phyloP scores from a whole-genome alignment of 1,139 yeast genomes.

The Wickerhamiella pararugosa region DNA sequence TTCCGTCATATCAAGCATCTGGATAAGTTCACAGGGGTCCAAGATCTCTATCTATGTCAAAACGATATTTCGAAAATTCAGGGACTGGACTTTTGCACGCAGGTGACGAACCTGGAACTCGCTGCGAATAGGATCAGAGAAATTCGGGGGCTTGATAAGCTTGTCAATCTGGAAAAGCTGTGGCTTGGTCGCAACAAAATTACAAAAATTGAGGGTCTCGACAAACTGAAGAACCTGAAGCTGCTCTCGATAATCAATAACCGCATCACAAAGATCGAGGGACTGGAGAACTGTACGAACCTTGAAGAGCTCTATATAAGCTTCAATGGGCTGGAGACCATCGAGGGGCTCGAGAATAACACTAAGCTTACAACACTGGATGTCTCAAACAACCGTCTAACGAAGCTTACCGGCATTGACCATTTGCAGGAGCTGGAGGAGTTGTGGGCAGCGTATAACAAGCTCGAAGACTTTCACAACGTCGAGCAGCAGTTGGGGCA shows the following conservation, averaged over 20 bases:
- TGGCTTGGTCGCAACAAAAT: constrained; percentile 93
- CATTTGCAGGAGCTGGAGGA: constrained; percentile 67
- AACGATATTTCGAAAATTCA: constrained; percentile 67
- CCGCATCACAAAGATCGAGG: constrained; percentile 63
- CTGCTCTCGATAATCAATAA: constrained; percentile 85
- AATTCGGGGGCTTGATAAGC: constrained; percentile 41
- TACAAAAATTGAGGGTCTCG: constrained; percentile 46
- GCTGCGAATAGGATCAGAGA: constrained; percentile 75
- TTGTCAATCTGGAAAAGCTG: constrained; percentile 49
- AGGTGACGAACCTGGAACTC: constrained; percentile 62
- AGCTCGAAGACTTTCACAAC: constrained; percentile 51
- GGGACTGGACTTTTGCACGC: constrained; percentile 42
- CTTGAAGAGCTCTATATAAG: constrained; percentile 81
- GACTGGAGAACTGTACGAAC: constrained; percentile 52
- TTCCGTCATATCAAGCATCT: constrained; percentile 77
- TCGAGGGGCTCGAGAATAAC: constrained; percentile 69
- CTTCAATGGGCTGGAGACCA: constrained; percentile 60
- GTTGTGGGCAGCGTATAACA: constrained; percentile 82
- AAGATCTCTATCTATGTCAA: constrained; percentile 71
- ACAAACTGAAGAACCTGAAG: constrained; percentile 44
- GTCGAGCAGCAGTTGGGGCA: constrained; percentile 49
- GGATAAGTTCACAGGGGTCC: constrained; percentile 45
- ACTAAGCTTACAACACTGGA: constrained; percentile 59
- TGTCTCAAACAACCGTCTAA: constrained; percentile 58
- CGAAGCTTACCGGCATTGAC: constrained; percentile 44